Evolutionary conservation across 345 rosid species (phyloP).

Genomic region (Rhodomyrtus tomentosa): DNA sequence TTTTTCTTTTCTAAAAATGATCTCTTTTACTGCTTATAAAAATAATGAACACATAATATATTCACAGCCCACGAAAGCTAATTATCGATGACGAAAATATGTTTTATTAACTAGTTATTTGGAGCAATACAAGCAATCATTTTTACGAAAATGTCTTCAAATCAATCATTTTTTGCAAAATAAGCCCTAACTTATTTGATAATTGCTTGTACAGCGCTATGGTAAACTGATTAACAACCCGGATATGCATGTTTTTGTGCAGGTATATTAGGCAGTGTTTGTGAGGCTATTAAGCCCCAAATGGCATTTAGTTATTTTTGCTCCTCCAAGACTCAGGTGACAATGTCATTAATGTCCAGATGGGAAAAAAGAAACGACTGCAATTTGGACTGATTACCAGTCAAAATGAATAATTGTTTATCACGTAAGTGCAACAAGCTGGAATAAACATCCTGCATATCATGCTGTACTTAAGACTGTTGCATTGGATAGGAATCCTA

Average conservation of each 20-base stretch:
- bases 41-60: too few relatives aligned
- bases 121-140: rapidly evolving
- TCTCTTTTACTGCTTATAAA: too few relatives aligned
- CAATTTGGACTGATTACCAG: not conserved
- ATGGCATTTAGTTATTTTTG: not conserved
- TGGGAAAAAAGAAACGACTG: not conserved
- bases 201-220: not conserved
- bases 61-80: too few relatives aligned
- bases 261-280: too few relatives aligned
- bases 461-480: not conserved
- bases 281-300: not conserved
- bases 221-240: not conserved
- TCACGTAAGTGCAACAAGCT: not conserved
- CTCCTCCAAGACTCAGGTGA: not conserved
- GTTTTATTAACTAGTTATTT: not conserved
- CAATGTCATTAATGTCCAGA: not conserved
- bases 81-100: not conserved
- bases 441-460: not conserved
- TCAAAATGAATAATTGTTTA: not conserved
- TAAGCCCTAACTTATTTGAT: not conserved
- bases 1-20: too few relatives aligned
- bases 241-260: too few relatives aligned
- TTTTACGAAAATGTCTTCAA: not conserved
- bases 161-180: rapidly evolving
- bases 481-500: not conserved